phyloP scores from a whole-genome alignment of 768 basidiomycete species.

The Termitomyces sp. region DNA sequence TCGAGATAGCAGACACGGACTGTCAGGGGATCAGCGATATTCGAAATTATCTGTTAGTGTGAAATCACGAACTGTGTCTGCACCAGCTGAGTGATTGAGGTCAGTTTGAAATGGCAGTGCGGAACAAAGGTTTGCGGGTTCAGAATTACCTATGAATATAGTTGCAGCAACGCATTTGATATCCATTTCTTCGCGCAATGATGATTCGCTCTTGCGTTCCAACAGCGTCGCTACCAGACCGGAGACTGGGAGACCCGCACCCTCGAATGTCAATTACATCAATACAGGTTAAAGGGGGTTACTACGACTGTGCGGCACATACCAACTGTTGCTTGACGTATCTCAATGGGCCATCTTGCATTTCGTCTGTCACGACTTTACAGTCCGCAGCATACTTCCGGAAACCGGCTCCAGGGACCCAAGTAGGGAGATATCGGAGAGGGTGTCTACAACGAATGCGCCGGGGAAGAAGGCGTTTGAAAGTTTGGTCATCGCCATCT shows the following conservation, averaged over 20 bases:
- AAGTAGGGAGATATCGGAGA: constrained; percentile 32
- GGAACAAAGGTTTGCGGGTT: not conserved
- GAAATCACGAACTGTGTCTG: constrained; percentile 13
- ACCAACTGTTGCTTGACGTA: constrained; percentile 16
- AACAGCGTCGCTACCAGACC: constrained; percentile 11
- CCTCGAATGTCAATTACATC: not conserved
- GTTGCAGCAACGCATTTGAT: constrained; percentile 14
- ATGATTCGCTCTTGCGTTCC: not conserved
- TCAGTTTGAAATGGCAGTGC: not conserved
- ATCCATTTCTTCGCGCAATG: constrained; percentile 3
- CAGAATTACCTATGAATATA: constrained; percentile 11
- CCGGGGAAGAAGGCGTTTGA: constrained; percentile 17
- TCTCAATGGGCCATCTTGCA: constrained; percentile 12
- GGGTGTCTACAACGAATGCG: constrained; percentile 20
- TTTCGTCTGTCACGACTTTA: constrained; percentile 8
- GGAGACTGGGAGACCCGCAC: not conserved
- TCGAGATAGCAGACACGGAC: constrained; percentile 11
- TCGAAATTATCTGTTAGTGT: not conserved
- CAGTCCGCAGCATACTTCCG: constrained; percentile 12
- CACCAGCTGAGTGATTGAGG: not conserved
- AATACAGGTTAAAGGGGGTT: not conserved
- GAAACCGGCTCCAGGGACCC: constrained; percentile 31
- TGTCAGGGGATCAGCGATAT: not conserved
- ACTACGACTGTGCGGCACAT: not conserved
- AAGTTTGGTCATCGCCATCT: constrained; percentile 12